Percentiles rank a stretch among this genome's conserved stretches.
These are phyloP conservation scores for Penicillium herquei DNA, from an alignment of 495 filamentous ascomycete genomes.

Conservation along the genomic window DNA sequence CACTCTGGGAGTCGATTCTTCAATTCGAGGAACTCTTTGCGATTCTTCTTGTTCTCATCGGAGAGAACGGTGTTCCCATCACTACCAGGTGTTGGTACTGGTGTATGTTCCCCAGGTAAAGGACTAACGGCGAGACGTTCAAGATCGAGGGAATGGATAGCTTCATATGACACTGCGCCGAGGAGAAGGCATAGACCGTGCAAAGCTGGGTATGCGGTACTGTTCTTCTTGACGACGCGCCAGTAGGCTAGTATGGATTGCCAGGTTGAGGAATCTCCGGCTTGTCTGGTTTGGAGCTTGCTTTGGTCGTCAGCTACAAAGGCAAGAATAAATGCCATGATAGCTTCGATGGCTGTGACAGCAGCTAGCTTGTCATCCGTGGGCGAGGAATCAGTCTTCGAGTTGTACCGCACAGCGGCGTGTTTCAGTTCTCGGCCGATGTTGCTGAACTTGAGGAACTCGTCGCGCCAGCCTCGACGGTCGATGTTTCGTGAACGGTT, in stretches of 20 bases:
- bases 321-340: slow-evolving; percentile 49
- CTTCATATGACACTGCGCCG: slow-evolving; percentile 47
- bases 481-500: slow-evolving; percentile 34
- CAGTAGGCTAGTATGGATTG: slow-evolving; percentile 50
- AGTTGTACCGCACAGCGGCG: slow-evolving; percentile 40
- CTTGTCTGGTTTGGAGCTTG: slow-evolving; percentile 31
- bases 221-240: slow-evolving; percentile 41
- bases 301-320: slow-evolving; percentile 48
- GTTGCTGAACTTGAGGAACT: slow-evolving; percentile 40
- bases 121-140: slow-evolving; percentile 43
- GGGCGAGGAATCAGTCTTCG: slow-evolving; percentile 27
- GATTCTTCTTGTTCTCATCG: slow-evolving; percentile 35
- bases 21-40: slow-evolving; percentile 41
- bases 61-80: slow-evolving; percentile 32
- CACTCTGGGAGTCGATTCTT: slow-evolving; percentile 40
- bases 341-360: slow-evolving; percentile 46
- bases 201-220: slow-evolving; percentile 35
- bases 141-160: slow-evolving; percentile 44
- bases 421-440: slow-evolving; percentile 51
- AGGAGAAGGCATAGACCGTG: slow-evolving; percentile 44
- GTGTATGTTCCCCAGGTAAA: slow-evolving; percentile 39
- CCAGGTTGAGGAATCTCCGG: slow-evolving; percentile 46
- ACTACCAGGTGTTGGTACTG: slow-evolving; percentile 38
- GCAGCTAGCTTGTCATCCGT: slow-evolving; percentile 42
- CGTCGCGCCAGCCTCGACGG: slow-evolving; percentile 43